phyloP scores from a whole-genome alignment of 345 rosid genomes.

The Arabis alpina region DNA sequence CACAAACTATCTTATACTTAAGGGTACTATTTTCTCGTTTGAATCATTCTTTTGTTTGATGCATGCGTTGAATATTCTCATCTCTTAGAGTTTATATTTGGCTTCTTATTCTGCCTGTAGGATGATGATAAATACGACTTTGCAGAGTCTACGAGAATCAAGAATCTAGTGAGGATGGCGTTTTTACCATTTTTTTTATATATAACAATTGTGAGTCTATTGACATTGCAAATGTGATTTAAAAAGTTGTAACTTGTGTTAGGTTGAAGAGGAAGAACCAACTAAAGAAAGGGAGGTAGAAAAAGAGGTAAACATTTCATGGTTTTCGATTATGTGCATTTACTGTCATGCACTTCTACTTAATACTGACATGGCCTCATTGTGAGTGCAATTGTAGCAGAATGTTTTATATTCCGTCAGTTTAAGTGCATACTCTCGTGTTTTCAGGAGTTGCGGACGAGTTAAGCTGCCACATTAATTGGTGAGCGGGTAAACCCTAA shows the following conservation, averaged over 20 bases:
- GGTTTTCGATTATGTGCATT: not conserved
- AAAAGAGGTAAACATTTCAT: constrained; percentile 57
- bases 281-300: constrained; percentile 81
- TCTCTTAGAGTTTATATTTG: not conserved
- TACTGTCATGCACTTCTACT: not conserved
- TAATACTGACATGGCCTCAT: not conserved
- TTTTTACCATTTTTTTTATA: not conserved
- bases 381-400: no score
- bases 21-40: constrained; percentile 54
- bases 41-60: not conserved
- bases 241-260: constrained; percentile 25
- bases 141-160: constrained; percentile 73
- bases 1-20: constrained; percentile 84
- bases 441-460: no score
- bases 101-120: constrained; percentile 45
- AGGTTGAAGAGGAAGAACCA: constrained; percentile 96
- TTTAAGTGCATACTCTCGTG: no score
- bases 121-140: constrained; percentile 96
- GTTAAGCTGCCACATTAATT: no score
- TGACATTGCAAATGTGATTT: not conserved
- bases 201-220: not conserved
- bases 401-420: no score
- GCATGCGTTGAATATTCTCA: not conserved
- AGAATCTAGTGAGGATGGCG: constrained; percentile 60
- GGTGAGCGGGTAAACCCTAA: no score